Evolutionary conservation across 2,329 filamentous ascomycete genomes (phyloP).

Genomic region (Byssochlamys sp.): DNA sequence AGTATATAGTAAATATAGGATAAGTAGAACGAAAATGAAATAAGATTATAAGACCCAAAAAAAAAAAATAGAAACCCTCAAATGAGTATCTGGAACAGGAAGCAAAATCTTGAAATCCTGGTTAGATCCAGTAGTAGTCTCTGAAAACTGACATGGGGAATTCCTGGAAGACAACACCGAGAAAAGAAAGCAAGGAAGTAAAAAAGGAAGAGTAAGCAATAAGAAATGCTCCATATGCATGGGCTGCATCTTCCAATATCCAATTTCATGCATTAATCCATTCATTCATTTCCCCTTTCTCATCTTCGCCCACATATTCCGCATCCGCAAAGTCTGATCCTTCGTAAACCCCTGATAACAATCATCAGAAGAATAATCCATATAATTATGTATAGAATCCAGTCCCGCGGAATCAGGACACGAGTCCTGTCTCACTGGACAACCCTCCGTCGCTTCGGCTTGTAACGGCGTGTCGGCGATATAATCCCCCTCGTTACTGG

Average conservation of each 20-base stretch:
- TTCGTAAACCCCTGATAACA: conserved; percentile 47
- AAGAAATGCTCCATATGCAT: too few species aligned
- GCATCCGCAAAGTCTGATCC: conserved; percentile 43
- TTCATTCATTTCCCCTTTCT: conserved; percentile 22
- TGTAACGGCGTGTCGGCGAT: conserved; percentile 38
- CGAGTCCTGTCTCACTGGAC: conserved; percentile 42
- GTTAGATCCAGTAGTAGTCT: too few species aligned
- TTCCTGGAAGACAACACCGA: too few species aligned
- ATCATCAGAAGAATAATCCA: conserved; percentile 50
- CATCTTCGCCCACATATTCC: conserved; percentile 41
- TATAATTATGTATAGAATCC: conserved; percentile 50
- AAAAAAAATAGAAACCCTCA: too few species aligned
- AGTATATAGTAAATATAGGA: too few species aligned
- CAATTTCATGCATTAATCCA: too few species aligned
- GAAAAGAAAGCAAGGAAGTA: too few species aligned
- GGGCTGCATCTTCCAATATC: too few species aligned
- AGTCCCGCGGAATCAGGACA: conserved; percentile 38
- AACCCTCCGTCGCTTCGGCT: conserved; percentile 50
- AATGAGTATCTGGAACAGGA: not conserved
- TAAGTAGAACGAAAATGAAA: too few species aligned
- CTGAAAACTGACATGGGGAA: too few species aligned
- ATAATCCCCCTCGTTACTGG: conserved; percentile 31
- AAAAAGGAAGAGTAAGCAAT: too few species aligned
- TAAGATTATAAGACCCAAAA: too few species aligned
- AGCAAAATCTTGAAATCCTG: not conserved